Conservation (phyloP, 257 asterid genomes). For the Fraxinus excelsior region DNA sequence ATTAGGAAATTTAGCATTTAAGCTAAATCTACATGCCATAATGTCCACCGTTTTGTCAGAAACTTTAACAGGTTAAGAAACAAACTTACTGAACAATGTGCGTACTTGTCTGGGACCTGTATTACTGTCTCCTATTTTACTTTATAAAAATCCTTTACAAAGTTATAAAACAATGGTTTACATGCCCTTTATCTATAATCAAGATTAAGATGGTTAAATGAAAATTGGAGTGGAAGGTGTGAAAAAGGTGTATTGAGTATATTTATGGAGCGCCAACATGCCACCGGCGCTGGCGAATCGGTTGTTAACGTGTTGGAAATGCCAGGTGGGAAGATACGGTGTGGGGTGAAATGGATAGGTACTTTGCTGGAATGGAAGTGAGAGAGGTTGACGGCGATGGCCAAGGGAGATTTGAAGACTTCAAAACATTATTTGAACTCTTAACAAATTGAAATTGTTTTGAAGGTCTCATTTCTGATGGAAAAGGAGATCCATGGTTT, state of each 20-base stretch:
- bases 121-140: neutral
- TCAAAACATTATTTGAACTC: neutral
- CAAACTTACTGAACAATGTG: neutral
- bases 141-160: neutral
- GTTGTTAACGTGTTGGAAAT: neutral
- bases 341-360: neutral
- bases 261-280: neutral
- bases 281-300: neutral
- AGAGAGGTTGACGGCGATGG: neutral
- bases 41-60: neutral
- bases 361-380: neutral
- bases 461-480: neutral
- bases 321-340: neutral
- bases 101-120: neutral
- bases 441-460: neutral
- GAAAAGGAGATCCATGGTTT: neutral
- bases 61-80: neutral
- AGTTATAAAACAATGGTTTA: neutral
- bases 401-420: neutral
- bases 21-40: neutral
- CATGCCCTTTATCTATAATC: neutral
- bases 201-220: neutral
- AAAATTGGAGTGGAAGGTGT: neutral
- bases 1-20: slow-evolving; percentile 6
- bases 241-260: neutral